Evolutionary conservation across 495 filamentous ascomycete species (phyloP), one percentile per base, ranked within the genome.

Genomic region (Podospora fimiseda): DNA sequence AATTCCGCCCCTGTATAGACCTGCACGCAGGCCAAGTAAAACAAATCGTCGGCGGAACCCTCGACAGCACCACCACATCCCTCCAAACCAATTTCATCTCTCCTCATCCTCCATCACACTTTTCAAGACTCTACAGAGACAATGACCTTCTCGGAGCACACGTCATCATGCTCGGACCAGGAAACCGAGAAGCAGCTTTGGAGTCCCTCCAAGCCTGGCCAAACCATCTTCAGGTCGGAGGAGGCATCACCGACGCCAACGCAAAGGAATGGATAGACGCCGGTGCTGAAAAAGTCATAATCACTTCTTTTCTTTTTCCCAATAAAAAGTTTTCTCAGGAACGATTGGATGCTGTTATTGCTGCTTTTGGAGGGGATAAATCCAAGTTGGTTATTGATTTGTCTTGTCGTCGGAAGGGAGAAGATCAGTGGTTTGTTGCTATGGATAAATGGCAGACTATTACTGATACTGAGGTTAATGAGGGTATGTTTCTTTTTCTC

Each of bases 371-470:
- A 1, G 82, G 84, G 30, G 85, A 92, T 65, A 86, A 76, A 59
- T 74, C 76, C 46, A 91, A 89, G 69, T 78, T 98, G 44, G 93
- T 98, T 52, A 88, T 98, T 64, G 93, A 98, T 69, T 78, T 98
- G 16, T 94, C 88, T 63, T 98, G 93, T 62, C 81, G 93, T 40
- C 72, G 81, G 41, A 80, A 82, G 51, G 88, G 78, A 15, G 73
- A 80, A 13, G 79, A 80, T 11, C 79, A 57, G 44, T 98, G 93
- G 91, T 85, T 89, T 54, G 92, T 98, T 23, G 92, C 93, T 38
- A 98, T 93, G 89, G 86, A 97, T 66, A 92, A 94, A 68, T 98
- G 93, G 93, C 92, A 96, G 73, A 92, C 88, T 3, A 83, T 97
- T 52, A 97, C 93, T 1, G 88, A 95, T 64, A 90, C 94, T 84